Conservation (phyloP, 805 yeast genomes). For the Hanseniaspora singularis region DNA sequence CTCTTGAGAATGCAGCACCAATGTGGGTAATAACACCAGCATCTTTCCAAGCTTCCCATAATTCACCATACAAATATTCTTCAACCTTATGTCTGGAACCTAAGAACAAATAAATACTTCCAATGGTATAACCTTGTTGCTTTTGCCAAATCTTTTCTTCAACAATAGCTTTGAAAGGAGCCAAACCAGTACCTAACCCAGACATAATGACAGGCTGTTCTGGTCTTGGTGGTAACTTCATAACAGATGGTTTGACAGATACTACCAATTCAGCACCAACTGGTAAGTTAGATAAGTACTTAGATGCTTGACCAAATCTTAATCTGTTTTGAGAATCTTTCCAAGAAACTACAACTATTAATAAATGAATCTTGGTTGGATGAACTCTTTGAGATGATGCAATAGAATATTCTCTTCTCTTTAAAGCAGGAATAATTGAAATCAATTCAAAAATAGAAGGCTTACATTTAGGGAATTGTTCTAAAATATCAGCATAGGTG, state of each 20-base stretch:
- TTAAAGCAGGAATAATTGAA: constrained; percentile 67
- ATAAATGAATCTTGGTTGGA: constrained; percentile 78
- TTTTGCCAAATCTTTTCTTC: constrained; percentile 93
- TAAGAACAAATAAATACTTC: constrained; percentile 73
- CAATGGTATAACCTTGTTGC: constrained; percentile 78
- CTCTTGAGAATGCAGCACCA: constrained; percentile 97
- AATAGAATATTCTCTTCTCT: constrained; percentile 94
- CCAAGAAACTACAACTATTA: constrained; percentile 96
- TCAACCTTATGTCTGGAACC: constrained; percentile 94
- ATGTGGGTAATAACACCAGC: constrained; percentile 87
- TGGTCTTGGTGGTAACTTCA: constrained; percentile 84
- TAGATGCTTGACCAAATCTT: constrained; percentile 90
- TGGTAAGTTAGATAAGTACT: constrained; percentile 65
- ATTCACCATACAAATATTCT: constrained; percentile 90
- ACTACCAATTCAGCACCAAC: constrained; percentile 83
- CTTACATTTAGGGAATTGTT: constrained; percentile 63
- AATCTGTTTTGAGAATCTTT: constrained; percentile 69
- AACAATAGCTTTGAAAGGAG: constrained; percentile 94
- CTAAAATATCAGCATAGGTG: constrained; percentile 67
- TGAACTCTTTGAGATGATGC: constrained; percentile 92
- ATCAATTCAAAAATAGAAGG: constrained; percentile 63
- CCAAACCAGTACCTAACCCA: constrained; percentile 94
- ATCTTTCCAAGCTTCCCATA: constrained; percentile 91
- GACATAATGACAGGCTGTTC: constrained; percentile 90
- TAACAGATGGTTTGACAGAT: constrained; percentile 89